These are phyloP conservation scores for Ambrosia artemisiifolia DNA, from an alignment of 129 eudicot genomes.

Conservation along the genomic window DNA sequence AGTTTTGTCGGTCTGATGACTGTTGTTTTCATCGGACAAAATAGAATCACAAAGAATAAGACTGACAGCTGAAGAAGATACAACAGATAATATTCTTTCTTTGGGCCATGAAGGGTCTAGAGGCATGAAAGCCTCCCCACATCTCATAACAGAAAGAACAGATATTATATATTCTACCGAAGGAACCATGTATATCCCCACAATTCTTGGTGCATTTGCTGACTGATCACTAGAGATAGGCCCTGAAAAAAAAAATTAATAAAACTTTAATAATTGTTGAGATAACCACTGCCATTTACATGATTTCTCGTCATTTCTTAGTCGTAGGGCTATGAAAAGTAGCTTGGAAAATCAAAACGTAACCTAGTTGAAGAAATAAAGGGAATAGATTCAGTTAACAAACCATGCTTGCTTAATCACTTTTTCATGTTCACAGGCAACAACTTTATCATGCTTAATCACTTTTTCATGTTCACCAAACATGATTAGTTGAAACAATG, in stretches of 20 bases:
- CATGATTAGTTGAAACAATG: no score
- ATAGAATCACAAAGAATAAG: slow-evolving; percentile 49
- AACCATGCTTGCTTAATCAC: background rate
- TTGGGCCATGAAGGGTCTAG: slow-evolving; percentile 90
- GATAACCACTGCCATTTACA: background rate
- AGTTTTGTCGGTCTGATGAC: slow-evolving; percentile 40
- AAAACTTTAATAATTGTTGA: background rate
- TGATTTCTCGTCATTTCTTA: background rate
- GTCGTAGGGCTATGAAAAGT: background rate
- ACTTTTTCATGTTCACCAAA: no score
- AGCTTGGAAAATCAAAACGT: background rate
- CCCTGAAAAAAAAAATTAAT: slow-evolving; percentile 25
- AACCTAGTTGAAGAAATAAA: background rate
- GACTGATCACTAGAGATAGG: slow-evolving; percentile 20
- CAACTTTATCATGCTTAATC: no score
- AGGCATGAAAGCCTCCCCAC: slow-evolving; percentile 91
- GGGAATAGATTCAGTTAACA: background rate
- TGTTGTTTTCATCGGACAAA: slow-evolving; percentile 31
- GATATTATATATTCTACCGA: slow-evolving; percentile 78
- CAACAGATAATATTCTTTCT: slow-evolving; percentile 52
- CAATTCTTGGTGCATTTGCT: slow-evolving; percentile 42
- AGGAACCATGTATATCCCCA: slow-evolving; percentile 83
- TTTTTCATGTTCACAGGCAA: background rate
- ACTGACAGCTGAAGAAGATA: slow-evolving; percentile 61
- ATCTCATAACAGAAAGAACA: slow-evolving; percentile 70